Conservation (phyloP, 139 green algal species). For the Coelastrella sp. region DNA sequence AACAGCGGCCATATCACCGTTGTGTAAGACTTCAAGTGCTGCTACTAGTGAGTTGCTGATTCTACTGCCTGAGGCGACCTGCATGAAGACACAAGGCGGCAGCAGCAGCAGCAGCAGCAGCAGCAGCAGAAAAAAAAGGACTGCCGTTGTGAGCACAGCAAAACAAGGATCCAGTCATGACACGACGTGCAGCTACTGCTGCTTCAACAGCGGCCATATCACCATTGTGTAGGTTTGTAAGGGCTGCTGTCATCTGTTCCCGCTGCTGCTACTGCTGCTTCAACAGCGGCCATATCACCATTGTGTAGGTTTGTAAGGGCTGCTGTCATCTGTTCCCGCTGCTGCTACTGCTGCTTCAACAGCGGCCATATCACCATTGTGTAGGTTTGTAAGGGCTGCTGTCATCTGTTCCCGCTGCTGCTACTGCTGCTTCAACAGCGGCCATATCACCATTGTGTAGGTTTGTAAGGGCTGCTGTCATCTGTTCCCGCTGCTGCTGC, state of each 20-base stretch:
- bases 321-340: neutral
- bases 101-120: neutral
- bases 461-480: too few species aligned
- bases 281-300: constrained; percentile 17
- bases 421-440: too few species aligned
- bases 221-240: constrained; percentile 3
- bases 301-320: constrained; percentile 5
- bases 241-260: constrained; percentile 1
- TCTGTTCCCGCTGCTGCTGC: neutral
- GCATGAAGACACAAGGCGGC: neutral
- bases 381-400: constrained; percentile 13
- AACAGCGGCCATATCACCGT: constrained; percentile 26
- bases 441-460: too few species aligned
- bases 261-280: neutral
- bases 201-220: constrained; percentile 21
- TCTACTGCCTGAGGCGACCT: constrained; percentile 38
- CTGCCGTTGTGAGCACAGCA: too few species aligned
- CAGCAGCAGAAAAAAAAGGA: too few species aligned
- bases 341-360: neutral
- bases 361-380: constrained; percentile 14
- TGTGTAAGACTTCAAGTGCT: constrained; percentile 34
- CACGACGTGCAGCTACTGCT: neutral
- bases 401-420: neutral
- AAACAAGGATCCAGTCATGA: neutral
- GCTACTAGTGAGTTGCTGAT: constrained; percentile 28